Evolutionary conservation across 192 early-diverging fungal genomes (phyloP).

Genomic region (Coemansia sp.): DNA sequence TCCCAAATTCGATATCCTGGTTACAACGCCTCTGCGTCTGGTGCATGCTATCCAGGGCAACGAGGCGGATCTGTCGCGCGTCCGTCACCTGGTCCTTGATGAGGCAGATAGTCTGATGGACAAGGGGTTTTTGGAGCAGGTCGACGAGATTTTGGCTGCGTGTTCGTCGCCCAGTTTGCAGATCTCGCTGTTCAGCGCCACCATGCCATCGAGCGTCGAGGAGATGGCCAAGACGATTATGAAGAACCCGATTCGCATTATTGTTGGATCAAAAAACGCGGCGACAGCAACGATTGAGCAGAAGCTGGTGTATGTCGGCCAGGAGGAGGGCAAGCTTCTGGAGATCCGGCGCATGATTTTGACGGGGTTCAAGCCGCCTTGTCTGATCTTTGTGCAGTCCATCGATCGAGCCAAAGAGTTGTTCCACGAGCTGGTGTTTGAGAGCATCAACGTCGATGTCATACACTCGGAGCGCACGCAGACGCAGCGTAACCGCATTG

Average conservation of each 20-base stretch:
- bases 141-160: constrained; percentile 82
- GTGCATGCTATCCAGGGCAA: constrained; percentile 82
- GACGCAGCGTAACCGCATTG: constrained; percentile 84
- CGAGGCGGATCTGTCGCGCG: constrained; percentile 72
- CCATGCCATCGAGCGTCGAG: constrained; percentile 87
- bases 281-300: constrained; percentile 92
- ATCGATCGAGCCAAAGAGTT: constrained; percentile 96
- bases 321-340: constrained; percentile 91
- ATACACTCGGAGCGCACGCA: constrained; percentile 95
- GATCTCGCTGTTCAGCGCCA: constrained; percentile 91
- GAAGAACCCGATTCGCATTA: constrained; percentile 81
- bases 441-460: constrained; percentile 98
- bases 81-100: constrained; percentile 73
- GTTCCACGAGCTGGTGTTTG: constrained; percentile 93
- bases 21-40: constrained; percentile 89
- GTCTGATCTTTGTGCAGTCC: constrained; percentile 94
- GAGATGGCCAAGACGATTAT: constrained; percentile 89
- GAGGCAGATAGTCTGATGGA: constrained; percentile 84
- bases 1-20: constrained; percentile 85
- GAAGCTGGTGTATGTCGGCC: constrained; percentile 83
- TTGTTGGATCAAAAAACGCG: constrained; percentile 85
- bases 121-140: constrained; percentile 80
- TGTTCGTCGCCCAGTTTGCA: constrained; percentile 73
- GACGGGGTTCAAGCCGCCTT: constrained; percentile 82
- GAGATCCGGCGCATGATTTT: constrained; percentile 83